Conservation (phyloP, 2,329 filamentous ascomycete genomes). For the Aspergillus tamarii region DNA sequence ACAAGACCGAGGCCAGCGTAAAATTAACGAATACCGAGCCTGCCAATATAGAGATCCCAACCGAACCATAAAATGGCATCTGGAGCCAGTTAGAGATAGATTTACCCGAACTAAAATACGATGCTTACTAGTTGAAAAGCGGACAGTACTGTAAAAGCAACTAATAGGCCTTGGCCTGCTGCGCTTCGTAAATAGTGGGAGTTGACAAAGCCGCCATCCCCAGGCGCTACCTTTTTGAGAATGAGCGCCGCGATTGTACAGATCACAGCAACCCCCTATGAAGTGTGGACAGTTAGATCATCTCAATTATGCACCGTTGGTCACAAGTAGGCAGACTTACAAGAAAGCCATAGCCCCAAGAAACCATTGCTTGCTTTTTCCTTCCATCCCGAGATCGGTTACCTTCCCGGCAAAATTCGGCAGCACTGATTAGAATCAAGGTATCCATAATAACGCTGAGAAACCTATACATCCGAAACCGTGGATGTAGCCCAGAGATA, state of each 20-base stretch:
- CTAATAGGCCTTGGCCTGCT: slow-evolving; percentile 38
- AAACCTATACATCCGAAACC: slow-evolving; percentile 43
- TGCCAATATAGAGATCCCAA: slow-evolving; percentile 43
- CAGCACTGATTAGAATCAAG: slow-evolving; percentile 40
- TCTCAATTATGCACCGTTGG: neutral
- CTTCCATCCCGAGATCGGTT: slow-evolving; percentile 24
- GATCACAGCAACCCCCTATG: slow-evolving; percentile 39
- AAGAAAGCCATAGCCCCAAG: slow-evolving; percentile 34
- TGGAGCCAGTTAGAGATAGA: slow-evolving; percentile 27
- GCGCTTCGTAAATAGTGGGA: slow-evolving; percentile 43
- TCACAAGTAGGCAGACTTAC: slow-evolving; percentile 26
- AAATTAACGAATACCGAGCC: slow-evolving; percentile 40
- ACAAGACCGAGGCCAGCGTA: slow-evolving; percentile 33
- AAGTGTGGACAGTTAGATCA: slow-evolving; percentile 10
- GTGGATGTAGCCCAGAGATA: slow-evolving; percentile 34
- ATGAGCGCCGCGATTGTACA: slow-evolving; percentile 40
- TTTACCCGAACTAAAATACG: neutral
- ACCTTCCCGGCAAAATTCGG: slow-evolving; percentile 32
- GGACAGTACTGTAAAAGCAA: slow-evolving; percentile 38
- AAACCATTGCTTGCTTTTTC: slow-evolving; percentile 29
- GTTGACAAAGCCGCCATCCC: slow-evolving; percentile 46
- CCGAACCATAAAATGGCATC: slow-evolving; percentile 44
- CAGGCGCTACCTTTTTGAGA: slow-evolving; percentile 36
- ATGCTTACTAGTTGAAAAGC: slow-evolving; percentile 45
- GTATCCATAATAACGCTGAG: slow-evolving; percentile 47